These are phyloP conservation scores for Aspergillus oerlinghausenensis DNA, from an alignment of 2,329 filamentous ascomycete species.

Conservation along the genomic window DNA sequence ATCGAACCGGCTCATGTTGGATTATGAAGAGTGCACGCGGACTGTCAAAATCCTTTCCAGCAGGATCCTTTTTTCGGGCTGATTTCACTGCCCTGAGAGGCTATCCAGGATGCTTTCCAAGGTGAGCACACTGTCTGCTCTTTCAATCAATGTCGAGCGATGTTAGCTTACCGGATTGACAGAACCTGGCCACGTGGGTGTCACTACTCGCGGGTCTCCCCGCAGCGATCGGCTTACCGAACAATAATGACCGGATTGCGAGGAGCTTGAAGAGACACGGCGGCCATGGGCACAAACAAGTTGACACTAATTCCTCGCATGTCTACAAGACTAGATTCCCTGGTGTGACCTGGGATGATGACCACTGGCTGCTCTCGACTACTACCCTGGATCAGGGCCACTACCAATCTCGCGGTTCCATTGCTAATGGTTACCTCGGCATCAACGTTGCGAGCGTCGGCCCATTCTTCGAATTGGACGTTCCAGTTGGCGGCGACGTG, in stretches of 20 bases:
- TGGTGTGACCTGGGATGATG: slow-evolving; percentile 56
- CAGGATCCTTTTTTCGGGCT: neutral
- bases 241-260: slow-evolving; percentile 13
- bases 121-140: neutral
- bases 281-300: slow-evolving; percentile 1
- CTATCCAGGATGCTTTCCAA: slow-evolving; percentile 11
- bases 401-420: slow-evolving; percentile 56
- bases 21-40: neutral
- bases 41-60: neutral
- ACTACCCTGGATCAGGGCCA: slow-evolving; percentile 53
- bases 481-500: slow-evolving; percentile 46
- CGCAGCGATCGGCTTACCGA: neutral
- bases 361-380: slow-evolving; percentile 53
- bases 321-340: slow-evolving; percentile 48
- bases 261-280: slow-evolving; percentile 18
- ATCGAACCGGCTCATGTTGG: neutral
- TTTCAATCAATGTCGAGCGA: too few species aligned
- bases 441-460: slow-evolving; percentile 60
- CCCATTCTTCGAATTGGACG: slow-evolving; percentile 59
- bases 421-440: slow-evolving; percentile 62
- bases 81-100: neutral
- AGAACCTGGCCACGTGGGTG: slow-evolving; percentile 8
- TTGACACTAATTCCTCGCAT: slow-evolving; percentile 15
- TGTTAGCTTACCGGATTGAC: neutral
- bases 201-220: slow-evolving; percentile 8